Evolutionary conservation across 257 asterid genomes (phyloP).

Genomic region (Henckelia pumila): DNA sequence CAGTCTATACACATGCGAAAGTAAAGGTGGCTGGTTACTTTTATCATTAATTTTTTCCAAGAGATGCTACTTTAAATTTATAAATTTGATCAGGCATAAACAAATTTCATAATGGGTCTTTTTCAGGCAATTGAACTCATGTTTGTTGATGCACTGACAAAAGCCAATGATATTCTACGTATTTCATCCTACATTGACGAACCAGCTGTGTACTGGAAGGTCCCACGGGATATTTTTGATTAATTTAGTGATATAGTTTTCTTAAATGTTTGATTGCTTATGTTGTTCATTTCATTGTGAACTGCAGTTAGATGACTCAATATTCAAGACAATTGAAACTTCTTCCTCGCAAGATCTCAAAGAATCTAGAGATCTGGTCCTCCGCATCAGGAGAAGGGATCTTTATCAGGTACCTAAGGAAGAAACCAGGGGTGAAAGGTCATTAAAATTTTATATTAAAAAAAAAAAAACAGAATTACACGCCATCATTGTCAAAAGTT

Average conservation of each 20-base stretch:
- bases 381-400: conserved; percentile 75
- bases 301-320: conserved; percentile 83
- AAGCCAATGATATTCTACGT: conserved; percentile 62
- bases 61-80: conserved; percentile 9
- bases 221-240: conserved; percentile 28
- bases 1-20: conserved; percentile 77
- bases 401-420: conserved; percentile 64
- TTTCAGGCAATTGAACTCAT: conserved; percentile 84
- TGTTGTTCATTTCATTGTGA: conserved; percentile 11
- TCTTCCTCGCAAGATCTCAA: conserved; percentile 55
- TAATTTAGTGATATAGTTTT: neutral
- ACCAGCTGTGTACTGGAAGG: conserved; percentile 87
- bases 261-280: conserved; percentile 13
- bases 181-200: conserved; percentile 66
- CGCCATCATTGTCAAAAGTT: neutral
- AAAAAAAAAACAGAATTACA: neutral
- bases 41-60: conserved; percentile 10
- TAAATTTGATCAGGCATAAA: conserved; percentile 11
- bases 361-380: conserved; percentile 83
- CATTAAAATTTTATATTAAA: no score
- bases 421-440: neutral
- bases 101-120: conserved; percentile 17
- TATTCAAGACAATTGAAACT: conserved; percentile 73
- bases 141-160: conserved; percentile 77
- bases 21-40: conserved; percentile 57